Percentiles rank a stretch among this genome's conserved stretches.
phyloP scores from a whole-genome alignment of 805 yeast genomes.

The Yamadazyma olivae region DNA sequence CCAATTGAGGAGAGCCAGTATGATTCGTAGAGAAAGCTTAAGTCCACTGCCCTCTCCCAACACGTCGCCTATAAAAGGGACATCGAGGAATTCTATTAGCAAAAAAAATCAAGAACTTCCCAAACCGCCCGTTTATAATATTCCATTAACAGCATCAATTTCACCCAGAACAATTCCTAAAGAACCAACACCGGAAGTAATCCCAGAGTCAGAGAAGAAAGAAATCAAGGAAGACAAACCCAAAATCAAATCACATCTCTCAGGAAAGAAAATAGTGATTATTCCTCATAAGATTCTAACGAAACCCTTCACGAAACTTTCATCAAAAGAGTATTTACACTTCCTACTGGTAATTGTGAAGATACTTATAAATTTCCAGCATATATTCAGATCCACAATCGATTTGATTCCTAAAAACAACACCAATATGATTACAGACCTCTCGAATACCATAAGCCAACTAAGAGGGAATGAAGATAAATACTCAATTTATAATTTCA shows the following conservation, averaged over 20 bases:
- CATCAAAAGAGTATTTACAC: constrained; percentile 33
- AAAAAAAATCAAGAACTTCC: not conserved
- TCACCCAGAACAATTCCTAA: not conserved
- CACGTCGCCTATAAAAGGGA: not conserved
- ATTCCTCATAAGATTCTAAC: constrained; percentile 41
- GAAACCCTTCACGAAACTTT: constrained; percentile 36
- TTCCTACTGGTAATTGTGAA: constrained; percentile 37
- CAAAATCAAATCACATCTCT: constrained; percentile 2
- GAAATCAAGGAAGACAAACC: no score
- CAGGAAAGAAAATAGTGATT: constrained; percentile 26
- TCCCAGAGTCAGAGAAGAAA: no score
- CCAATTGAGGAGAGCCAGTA: constrained; percentile 20
- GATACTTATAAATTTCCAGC: constrained; percentile 32
- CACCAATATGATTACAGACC: constrained; percentile 1
- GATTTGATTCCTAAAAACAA: constrained; percentile 9
- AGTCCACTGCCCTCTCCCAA: not conserved
- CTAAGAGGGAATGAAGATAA: constrained; percentile 7
- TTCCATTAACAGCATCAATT: not conserved
- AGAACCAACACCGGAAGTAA: not conserved
- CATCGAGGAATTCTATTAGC: not conserved
- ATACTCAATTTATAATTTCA: constrained; percentile 13
- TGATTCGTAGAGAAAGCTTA: constrained; percentile 3
- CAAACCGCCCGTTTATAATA: not conserved
- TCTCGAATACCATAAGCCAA: constrained; percentile 11
- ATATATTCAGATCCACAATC: constrained; percentile 16